These are phyloP conservation scores for Bonia amplexicaulis DNA, from an alignment of 176 grass and related monocot species.

Conservation along the genomic window DNA sequence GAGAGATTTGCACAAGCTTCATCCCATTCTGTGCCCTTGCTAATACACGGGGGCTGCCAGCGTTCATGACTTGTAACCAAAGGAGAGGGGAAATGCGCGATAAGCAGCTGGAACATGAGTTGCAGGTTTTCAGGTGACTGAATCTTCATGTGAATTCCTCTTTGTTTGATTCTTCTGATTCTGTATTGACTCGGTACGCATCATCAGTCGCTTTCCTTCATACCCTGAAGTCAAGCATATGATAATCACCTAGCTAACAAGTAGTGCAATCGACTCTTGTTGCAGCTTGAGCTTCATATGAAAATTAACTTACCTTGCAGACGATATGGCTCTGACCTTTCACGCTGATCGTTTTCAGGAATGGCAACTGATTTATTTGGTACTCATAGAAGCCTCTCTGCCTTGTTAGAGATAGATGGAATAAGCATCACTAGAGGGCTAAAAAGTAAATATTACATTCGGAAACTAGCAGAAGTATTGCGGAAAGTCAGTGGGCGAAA, in stretches of 20 bases:
- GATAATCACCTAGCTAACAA: constrained; percentile 22
- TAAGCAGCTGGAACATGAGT: constrained; percentile 29
- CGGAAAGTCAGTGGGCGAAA: constrained; percentile 25
- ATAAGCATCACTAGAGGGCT: background rate
- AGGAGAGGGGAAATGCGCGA: constrained; percentile 35
- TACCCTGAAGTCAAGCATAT: background rate
- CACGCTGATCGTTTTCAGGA: constrained; percentile 39
- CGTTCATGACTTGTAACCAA: constrained; percentile 24
- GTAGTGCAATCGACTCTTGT: background rate
- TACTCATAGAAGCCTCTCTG: constrained; percentile 29
- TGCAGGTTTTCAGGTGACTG: constrained; percentile 35
- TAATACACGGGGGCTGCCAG: constrained; percentile 12
- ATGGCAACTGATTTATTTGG: constrained; percentile 45
- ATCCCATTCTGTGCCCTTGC: constrained; percentile 15
- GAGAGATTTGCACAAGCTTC: constrained; percentile 12
- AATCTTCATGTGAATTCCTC: constrained; percentile 1
- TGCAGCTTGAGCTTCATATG: background rate
- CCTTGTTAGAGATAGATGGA: constrained; percentile 33
- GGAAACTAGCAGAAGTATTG: constrained; percentile 35
- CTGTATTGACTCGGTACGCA: background rate
- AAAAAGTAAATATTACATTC: constrained; percentile 30
- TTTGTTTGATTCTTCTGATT: constrained; percentile 5
- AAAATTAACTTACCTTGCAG: constrained; percentile 6
- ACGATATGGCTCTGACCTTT: constrained; percentile 9
- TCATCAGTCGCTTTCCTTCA: background rate